Evolutionary conservation across 208 protist species (phyloP).

Genomic region (Trypanosoma lewisi): DNA sequence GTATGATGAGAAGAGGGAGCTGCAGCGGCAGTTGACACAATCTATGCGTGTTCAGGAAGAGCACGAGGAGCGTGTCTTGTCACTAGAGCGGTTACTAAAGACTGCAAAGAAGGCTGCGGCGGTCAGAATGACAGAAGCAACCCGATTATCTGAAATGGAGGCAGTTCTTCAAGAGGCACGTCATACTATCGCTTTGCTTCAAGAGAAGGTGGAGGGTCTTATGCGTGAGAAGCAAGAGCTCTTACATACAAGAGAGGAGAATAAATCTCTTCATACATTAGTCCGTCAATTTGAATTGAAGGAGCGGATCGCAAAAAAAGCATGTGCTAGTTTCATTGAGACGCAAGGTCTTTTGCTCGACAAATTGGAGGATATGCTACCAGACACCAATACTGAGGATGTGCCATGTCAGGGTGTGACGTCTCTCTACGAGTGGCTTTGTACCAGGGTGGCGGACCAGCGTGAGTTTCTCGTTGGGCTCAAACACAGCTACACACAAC

Average conservation of each 20-base stretch:
- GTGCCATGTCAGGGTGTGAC: background rate
- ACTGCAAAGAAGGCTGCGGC: constrained; percentile 51
- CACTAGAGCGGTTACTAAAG: constrained; percentile 40
- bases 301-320: constrained; percentile 25
- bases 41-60: constrained; percentile 26
- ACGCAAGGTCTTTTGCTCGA: constrained; percentile 33
- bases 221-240: constrained; percentile 20
- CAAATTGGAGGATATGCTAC: constrained; percentile 19
- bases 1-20: constrained; percentile 28
- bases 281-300: constrained; percentile 25
- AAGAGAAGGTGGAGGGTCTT: constrained; percentile 26
- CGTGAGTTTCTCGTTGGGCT: constrained; percentile 12
- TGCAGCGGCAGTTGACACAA: constrained; percentile 23
- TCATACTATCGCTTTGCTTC: constrained; percentile 23
- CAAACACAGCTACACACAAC: constrained; percentile 9
- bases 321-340: constrained; percentile 33
- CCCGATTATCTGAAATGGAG: constrained; percentile 57
- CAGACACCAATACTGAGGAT: background rate
- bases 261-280: constrained; percentile 6
- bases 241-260: constrained; percentile 6
- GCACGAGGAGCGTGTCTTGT: constrained; percentile 31
- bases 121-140: constrained; percentile 38
- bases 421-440: constrained; percentile 21
- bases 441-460: constrained; percentile 11
- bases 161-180: constrained; percentile 37